Evolutionary conservation across 805 yeast species (phyloP).

Genomic region (Candida peoriensis): DNA sequence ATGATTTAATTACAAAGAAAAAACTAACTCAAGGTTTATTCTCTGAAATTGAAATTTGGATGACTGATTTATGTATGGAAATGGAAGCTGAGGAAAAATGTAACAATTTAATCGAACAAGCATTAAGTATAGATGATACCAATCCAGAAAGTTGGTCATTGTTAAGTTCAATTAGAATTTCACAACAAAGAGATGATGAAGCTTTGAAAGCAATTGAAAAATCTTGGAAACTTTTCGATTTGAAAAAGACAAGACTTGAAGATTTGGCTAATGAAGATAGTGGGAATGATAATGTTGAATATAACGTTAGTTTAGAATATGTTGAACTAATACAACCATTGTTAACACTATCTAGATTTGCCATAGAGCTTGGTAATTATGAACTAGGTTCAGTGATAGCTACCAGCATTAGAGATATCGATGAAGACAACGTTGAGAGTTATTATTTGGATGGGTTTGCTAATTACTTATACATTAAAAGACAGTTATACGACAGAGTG

Average conservation of each 20-base stretch:
- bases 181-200: slow-evolving; percentile 72
- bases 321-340: slow-evolving; percentile 71
- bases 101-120: slow-evolving; percentile 60
- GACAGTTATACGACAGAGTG: slow-evolving; percentile 18
- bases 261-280: slow-evolving; percentile 35
- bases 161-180: slow-evolving; percentile 81
- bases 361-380: slow-evolving; percentile 70
- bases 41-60: slow-evolving; percentile 90
- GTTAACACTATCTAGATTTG: slow-evolving; percentile 63
- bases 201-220: slow-evolving; percentile 62
- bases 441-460: slow-evolving; percentile 83
- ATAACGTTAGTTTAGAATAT: slow-evolving; percentile 46
- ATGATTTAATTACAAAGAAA: slow-evolving; percentile 36
- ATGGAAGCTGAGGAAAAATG: slow-evolving; percentile 80
- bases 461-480: slow-evolving; percentile 45
- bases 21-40: slow-evolving; percentile 75
- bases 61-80: slow-evolving; percentile 97
- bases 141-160: slow-evolving; percentile 76
- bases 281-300: slow-evolving; percentile 28
- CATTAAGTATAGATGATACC: slow-evolving; percentile 51
- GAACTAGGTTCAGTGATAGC: slow-evolving; percentile 68
- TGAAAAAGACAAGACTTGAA: slow-evolving; percentile 45
- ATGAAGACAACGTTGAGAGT: slow-evolving; percentile 79
- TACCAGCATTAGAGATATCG: slow-evolving; percentile 62
- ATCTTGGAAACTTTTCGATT: slow-evolving; percentile 68